These are phyloP conservation scores for Acanthamoeba lugdunensis DNA, from an alignment of 208 protist species.

Conservation along the genomic window DNA sequence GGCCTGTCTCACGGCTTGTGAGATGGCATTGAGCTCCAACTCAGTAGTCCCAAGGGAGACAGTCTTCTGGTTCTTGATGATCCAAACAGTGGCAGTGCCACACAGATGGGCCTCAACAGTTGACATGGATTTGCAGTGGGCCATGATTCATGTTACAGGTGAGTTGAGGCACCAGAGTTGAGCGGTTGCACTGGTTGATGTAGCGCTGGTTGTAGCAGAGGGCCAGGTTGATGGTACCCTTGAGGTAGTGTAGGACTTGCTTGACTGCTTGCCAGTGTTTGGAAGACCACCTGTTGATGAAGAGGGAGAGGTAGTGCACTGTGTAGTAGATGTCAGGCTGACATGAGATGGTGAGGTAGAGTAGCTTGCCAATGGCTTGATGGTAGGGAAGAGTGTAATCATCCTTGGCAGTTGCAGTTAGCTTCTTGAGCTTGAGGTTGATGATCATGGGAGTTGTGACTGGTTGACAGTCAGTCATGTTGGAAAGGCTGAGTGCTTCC, in stretches of 20 bases:
- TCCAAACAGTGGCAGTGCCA: too few relatives aligned
- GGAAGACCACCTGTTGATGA: too few relatives aligned
- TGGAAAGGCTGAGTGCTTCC: neutral
- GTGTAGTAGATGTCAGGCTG: slow-evolving; percentile 1
- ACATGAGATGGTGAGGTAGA: neutral
- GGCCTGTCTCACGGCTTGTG: too few relatives aligned
- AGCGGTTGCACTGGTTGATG: too few relatives aligned
- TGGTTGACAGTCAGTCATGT: neutral
- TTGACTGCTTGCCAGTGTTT: slow-evolving; percentile 27
- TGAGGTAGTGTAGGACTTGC: neutral
- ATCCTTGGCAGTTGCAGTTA: neutral
- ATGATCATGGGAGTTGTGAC: neutral
- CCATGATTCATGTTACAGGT: too few relatives aligned
- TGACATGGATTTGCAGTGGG: too few relatives aligned
- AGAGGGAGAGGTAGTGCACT: neutral
- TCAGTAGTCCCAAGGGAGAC: too few relatives aligned
- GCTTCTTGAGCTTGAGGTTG: neutral
- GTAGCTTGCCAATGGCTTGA: neutral
- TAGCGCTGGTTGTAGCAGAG: slow-evolving; percentile 1
- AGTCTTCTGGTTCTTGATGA: too few relatives aligned
- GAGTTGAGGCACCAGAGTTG: too few relatives aligned
- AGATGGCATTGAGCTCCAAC: too few relatives aligned
- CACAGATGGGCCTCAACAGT: too few relatives aligned
- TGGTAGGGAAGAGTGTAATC: neutral
- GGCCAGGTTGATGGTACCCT: neutral